Conservation (phyloP, 2,329 filamentous ascomycete species). For the Diaporthe helianthi region DNA sequence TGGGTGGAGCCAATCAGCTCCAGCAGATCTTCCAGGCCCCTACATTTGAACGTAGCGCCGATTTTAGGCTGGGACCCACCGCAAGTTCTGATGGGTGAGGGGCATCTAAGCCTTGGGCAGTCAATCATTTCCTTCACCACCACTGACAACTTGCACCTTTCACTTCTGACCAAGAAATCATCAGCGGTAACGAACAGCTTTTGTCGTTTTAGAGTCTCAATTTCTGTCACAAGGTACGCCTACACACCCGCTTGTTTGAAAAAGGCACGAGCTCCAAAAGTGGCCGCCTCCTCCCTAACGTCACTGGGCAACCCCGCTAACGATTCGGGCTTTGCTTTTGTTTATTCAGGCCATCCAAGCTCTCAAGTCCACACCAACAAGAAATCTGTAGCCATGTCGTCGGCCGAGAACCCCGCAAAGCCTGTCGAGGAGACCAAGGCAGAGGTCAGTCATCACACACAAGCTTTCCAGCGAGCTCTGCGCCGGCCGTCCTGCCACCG, state of each 20-base stretch:
- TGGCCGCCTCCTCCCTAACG: not conserved
- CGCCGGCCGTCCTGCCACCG: not conserved
- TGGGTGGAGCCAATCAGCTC: slow-evolving; percentile 22
- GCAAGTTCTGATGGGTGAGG: slow-evolving; percentile 34
- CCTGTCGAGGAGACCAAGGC: slow-evolving; percentile 44
- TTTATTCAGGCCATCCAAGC: slow-evolving; percentile 29
- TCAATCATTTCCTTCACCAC: slow-evolving; percentile 19
- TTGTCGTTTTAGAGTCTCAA: not conserved
- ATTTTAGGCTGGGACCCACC: slow-evolving; percentile 29
- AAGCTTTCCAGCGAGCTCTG: not conserved
- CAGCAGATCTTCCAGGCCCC: slow-evolving; percentile 20
- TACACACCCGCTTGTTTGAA: not conserved
- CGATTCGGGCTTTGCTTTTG: slow-evolving; percentile 30
- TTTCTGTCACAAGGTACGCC: slow-evolving; percentile 26
- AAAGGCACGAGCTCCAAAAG: not conserved
- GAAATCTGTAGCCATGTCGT: slow-evolving; percentile 41
- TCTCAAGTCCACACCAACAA: slow-evolving; percentile 16
- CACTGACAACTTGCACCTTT: slow-evolving; percentile 3
- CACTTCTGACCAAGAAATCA: slow-evolving; percentile 23
- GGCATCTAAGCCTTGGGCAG: slow-evolving; percentile 27
- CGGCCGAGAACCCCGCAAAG: slow-evolving; percentile 45
- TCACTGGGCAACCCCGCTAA: slow-evolving; percentile 31
- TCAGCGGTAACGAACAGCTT: slow-evolving; percentile 11
- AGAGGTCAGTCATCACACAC: slow-evolving; percentile 30
- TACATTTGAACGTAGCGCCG: slow-evolving; percentile 19